Evolutionary conservation across 495 filamentous ascomycete genomes (phyloP), one percentile per base, ranked within the genome.

Genomic region (Tuber indicum): DNA sequence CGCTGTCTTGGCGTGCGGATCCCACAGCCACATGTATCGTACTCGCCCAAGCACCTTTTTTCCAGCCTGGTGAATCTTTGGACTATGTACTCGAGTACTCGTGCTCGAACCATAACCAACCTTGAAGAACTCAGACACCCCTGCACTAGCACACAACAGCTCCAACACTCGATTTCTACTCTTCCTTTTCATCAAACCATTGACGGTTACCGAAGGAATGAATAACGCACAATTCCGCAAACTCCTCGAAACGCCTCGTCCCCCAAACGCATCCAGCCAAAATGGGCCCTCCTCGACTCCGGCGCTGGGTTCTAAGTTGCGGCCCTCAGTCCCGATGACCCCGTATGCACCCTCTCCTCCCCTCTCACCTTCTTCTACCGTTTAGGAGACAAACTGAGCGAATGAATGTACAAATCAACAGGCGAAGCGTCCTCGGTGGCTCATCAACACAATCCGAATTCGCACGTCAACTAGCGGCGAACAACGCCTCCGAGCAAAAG

Each of bases 141-240:
- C 26, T 66, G 39, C 4, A 41, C 39, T 5, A 32, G 14, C 14
- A 26, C 14, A 66, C 14, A 36, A 36, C 58, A 17, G 26, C 58
- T 19, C 58, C 58, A 70, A 72, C 49, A 43, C 52, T 3, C n/a
- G 23, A 26, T 45, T 47, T 21, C 42, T 52, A 32, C 76, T 47
- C 66, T 42, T 58, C 41, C 26, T 49, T 69, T 45, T 46, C 62
- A 41, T 80, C 32, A 26, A 66, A 12, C n/a, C 3, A 62, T 58
- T 26, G n/a, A 10, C n/a, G 58, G n/a, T 62, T 62, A 1, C 26
- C n/a, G 23, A n/a, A 32, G 9, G 70, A 99, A 99, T 99, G 96
- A 97, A 99, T 84, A 98, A 98, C 88, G 89, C 92, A 26, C 93
- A 99, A 83, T 99, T 99, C 83, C 94, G 96, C 72, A 91, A 92